Percentiles rank a stretch among this genome's conserved stretches.
These are phyloP conservation scores for Phylloporus arenicola DNA, from an alignment of 768 basidiomycete genomes.

Conservation along the genomic window DNA sequence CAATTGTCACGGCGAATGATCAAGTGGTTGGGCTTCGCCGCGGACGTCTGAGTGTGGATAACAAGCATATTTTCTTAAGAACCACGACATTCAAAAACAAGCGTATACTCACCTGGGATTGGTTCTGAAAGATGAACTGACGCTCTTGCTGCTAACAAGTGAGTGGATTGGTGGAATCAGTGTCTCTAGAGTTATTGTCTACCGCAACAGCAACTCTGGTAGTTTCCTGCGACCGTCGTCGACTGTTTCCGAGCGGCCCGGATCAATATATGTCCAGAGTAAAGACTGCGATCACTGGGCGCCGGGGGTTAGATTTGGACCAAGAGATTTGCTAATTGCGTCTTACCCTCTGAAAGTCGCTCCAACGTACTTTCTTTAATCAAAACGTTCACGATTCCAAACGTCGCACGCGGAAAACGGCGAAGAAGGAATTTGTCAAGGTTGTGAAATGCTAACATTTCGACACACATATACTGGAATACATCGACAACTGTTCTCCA, in stretches of 20 bases:
- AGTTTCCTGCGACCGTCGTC: not conserved
- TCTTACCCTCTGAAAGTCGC: not conserved
- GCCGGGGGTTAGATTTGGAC: not conserved
- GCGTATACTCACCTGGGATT: not conserved
- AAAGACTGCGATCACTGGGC: not conserved
- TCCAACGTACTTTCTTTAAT: not conserved
- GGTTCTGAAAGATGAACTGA: too few species aligned
- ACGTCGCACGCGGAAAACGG: not conserved
- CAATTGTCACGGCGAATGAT: not conserved
- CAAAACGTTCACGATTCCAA: not conserved
- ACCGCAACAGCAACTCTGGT: not conserved
- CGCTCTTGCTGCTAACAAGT: not conserved
- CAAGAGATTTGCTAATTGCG: not conserved
- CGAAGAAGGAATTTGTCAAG: not conserved
- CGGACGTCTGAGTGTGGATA: not conserved
- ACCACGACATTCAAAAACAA: not conserved
- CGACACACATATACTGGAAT: not conserved
- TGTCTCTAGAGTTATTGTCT: not conserved
- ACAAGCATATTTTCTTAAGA: not conserved
- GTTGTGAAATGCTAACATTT: conserved; percentile 18
- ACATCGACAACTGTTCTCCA: conserved; percentile 13
- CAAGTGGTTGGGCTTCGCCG: not conserved
- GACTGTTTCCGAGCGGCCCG: not conserved
- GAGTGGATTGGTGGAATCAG: not conserved
- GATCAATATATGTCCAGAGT: not conserved